A percentile compares a stretch with the other conserved stretches of the same genome.
Conservation (phyloP, 768 basidiomycete genomes). For the Phanerochaete sordida region DNA sequence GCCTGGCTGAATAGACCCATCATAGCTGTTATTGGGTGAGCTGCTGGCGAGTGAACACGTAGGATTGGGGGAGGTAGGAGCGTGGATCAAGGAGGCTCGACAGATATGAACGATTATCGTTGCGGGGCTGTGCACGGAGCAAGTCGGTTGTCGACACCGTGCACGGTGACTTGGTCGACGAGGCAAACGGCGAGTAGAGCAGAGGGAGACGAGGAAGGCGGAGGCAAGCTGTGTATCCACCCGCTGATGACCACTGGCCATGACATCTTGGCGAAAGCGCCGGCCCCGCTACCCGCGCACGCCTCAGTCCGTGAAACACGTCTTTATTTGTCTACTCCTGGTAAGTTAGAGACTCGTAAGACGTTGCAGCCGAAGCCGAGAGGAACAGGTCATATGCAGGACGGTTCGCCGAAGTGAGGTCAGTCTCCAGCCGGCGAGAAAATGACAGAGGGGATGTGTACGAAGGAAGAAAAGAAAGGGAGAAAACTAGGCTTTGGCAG, state of each 20-base stretch:
- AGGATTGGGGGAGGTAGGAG: slow-evolving; percentile 6
- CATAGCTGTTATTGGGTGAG: slow-evolving; percentile 42
- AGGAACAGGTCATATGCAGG: too few species aligned
- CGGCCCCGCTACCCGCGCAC: neutral
- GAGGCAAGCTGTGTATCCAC: slow-evolving; percentile 4
- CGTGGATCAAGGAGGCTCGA: slow-evolving; percentile 8
- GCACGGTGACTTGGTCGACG: neutral
- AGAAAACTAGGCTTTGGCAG: too few species aligned
- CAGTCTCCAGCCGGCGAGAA: too few species aligned
- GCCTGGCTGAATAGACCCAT: slow-evolving; percentile 79
- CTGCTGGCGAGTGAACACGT: neutral
- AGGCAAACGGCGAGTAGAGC: neutral
- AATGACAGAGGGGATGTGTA: too few species aligned
- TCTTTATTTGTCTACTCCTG: neutral
- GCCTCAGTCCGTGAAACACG: neutral
- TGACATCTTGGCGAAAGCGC: neutral
- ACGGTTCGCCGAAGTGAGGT: too few species aligned
- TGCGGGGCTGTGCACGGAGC: neutral
- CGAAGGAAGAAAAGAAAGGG: too few species aligned
- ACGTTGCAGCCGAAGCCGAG: neutral
- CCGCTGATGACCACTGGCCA: neutral
- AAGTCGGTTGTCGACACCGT: neutral
- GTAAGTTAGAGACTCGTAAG: too few species aligned
- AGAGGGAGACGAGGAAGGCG: neutral
- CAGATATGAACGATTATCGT: neutral